phyloP scores from a whole-genome alignment of 2,329 filamentous ascomycete species.

The Seiridium cupressi region DNA sequence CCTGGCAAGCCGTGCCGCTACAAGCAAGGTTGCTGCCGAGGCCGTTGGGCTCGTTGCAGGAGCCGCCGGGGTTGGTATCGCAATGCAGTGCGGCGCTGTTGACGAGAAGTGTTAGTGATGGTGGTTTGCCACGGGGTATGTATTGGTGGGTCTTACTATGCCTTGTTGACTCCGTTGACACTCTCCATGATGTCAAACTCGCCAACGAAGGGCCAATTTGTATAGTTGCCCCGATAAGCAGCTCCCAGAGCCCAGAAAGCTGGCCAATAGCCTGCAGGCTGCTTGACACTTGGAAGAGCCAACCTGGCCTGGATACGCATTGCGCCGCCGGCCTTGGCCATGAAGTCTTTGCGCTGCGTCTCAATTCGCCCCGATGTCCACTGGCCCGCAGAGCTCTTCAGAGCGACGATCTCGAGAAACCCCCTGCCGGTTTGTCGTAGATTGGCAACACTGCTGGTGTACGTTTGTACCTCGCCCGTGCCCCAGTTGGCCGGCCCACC shows the following conservation, averaged over 20 bases:
- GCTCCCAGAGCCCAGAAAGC: constrained; percentile 45
- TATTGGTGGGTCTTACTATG: constrained; percentile 2
- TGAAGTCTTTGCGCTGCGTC: constrained; percentile 33
- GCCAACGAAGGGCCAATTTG: constrained; percentile 23
- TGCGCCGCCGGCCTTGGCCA: constrained; percentile 29
- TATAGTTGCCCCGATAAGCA: constrained; percentile 33
- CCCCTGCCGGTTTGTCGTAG: constrained; percentile 34
- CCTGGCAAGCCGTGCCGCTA: constrained; percentile 9
- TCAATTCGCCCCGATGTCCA: constrained; percentile 47
- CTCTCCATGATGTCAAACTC: constrained; percentile 30
- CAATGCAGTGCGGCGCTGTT: constrained; percentile 21
- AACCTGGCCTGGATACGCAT: constrained; percentile 12
- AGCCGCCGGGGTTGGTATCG: constrained; percentile 27
- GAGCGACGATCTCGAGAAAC: constrained; percentile 36
- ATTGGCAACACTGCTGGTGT: constrained; percentile 39
- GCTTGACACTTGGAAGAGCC: constrained; percentile 2
- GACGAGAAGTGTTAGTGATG: no score
- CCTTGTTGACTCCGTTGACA: constrained; percentile 21
- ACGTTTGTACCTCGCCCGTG: constrained; percentile 45
- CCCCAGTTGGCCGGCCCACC: constrained; percentile 46
- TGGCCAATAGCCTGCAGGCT: constrained; percentile 34
- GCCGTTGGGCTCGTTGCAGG: constrained; percentile 24
- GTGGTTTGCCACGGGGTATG: no score
- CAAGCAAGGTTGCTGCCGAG: constrained; percentile 14
- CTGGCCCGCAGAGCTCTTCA: constrained; percentile 14